Percentiles rank a stretch among this genome's conserved stretches.
Evolutionary conservation across 495 filamentous ascomycete genomes (phyloP).

Genomic region (Immersiella caudata): DNA sequence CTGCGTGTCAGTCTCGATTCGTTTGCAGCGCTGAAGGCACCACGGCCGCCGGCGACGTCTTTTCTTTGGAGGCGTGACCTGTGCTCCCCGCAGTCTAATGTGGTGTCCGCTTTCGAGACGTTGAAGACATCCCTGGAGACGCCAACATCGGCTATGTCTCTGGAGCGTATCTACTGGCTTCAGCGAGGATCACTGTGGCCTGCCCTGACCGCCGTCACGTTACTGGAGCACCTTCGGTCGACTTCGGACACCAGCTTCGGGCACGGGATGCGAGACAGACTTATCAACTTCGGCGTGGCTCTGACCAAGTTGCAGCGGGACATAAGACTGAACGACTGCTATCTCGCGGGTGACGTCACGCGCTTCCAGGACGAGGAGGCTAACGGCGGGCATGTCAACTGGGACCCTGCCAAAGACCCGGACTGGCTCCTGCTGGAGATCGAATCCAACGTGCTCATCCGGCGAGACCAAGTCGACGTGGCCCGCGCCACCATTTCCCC

Average conservation of each 20-base stretch:
- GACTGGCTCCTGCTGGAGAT: constrained; percentile 65
- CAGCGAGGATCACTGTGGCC: constrained; percentile 56
- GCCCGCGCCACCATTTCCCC: constrained; percentile 56
- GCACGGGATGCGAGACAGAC: constrained; percentile 44
- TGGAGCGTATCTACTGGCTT: constrained; percentile 51
- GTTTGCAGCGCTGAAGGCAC: constrained; percentile 17
- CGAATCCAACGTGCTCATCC: constrained; percentile 56
- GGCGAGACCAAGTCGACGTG: constrained; percentile 55
- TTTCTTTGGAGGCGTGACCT: constrained; percentile 14
- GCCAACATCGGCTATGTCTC: constrained; percentile 27
- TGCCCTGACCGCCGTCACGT: constrained; percentile 46
- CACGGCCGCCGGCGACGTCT: constrained; percentile 16
- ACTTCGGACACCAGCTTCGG: constrained; percentile 38
- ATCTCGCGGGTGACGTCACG: constrained; percentile 7
- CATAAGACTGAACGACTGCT: constrained; percentile 26
- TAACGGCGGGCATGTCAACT: constrained; percentile 56
- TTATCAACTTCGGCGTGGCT: constrained; percentile 47
- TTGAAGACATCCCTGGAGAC: constrained; percentile 32
- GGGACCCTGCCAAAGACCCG: constrained; percentile 46
- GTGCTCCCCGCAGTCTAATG: constrained; percentile 6
- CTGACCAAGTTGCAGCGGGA: constrained; percentile 53
- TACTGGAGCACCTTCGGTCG: constrained; percentile 59
- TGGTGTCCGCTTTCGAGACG: constrained; percentile 24
- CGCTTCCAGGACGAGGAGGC: constrained; percentile 41
- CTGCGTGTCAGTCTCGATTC: constrained; percentile 30